phyloP scores from a whole-genome alignment of 345 rosid genomes.

The Hirschfeldia incana region DNA sequence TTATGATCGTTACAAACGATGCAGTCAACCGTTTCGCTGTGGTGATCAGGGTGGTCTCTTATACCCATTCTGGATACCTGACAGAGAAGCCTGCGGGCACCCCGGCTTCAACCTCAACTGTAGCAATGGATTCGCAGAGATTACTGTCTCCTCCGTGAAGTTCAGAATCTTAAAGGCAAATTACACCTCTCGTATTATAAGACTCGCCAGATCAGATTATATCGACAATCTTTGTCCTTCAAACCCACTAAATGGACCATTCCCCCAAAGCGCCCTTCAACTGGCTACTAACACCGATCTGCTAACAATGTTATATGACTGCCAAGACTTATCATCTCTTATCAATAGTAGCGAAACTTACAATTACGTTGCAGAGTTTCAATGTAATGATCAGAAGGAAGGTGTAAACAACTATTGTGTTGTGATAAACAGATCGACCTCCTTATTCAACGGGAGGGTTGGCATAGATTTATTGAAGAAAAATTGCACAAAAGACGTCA shows the following conservation, averaged over 20 bases:
- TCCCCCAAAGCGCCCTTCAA: neutral
- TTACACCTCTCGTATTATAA: neutral
- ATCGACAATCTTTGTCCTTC: neutral
- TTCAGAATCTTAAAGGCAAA: neutral
- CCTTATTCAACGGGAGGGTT: neutral
- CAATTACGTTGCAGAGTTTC: neutral
- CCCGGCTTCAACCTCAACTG: neutral
- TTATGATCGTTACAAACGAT: constrained; percentile 21
- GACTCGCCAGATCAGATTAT: neutral
- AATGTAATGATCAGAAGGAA: neutral
- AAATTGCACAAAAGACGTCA: constrained; percentile 24
- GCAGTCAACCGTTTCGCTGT: neutral
- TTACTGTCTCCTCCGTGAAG: neutral
- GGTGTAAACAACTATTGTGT: neutral
- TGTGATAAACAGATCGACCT: neutral
- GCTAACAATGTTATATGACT: neutral
- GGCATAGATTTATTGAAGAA: neutral
- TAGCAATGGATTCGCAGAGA: neutral
- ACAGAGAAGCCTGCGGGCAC: neutral
- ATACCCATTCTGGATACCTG: neutral
- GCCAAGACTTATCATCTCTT: neutral
- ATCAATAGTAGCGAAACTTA: neutral
- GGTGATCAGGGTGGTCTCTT: neutral
- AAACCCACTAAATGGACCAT: neutral
- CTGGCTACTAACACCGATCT: neutral